Conservation (phyloP, 2,329 filamentous ascomycete genomes). For the Calonectria fujianensis region DNA sequence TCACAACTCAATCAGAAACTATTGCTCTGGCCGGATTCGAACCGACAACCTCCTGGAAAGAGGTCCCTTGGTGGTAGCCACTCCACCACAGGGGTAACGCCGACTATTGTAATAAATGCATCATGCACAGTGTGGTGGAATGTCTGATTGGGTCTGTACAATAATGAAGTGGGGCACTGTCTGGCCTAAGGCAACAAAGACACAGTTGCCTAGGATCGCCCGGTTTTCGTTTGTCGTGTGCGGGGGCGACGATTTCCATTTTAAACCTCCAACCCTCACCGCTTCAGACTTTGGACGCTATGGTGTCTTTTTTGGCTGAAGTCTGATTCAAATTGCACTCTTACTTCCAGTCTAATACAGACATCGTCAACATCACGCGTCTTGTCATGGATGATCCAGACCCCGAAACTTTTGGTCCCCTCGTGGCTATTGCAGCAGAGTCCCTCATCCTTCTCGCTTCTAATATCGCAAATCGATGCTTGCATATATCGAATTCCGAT, state of each 20-base stretch:
- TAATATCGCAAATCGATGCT: not conserved
- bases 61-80: too few species aligned
- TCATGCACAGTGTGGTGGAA: too few species aligned
- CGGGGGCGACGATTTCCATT: not conserved
- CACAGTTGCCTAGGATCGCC: not conserved
- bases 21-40: too few species aligned
- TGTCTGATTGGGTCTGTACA: too few species aligned
- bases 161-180: not conserved
- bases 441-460: conserved; percentile 11
- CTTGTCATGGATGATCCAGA: not conserved
- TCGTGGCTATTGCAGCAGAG: conserved; percentile 3
- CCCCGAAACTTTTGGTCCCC: conserved; percentile 16
- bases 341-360: not conserved
- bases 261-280: not conserved
- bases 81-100: too few species aligned
- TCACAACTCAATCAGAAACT: too few species aligned
- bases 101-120: too few species aligned
- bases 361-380: not conserved
- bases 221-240: not conserved
- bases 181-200: not conserved
- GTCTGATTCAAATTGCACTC: not conserved
- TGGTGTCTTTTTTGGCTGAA: not conserved
- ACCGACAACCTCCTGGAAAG: too few species aligned
- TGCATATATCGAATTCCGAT: not conserved
- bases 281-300: not conserved